Base-by-base conservation (phyloP, 2,329 filamentous ascomycete species). In the Thelonectria blattea region DNA sequence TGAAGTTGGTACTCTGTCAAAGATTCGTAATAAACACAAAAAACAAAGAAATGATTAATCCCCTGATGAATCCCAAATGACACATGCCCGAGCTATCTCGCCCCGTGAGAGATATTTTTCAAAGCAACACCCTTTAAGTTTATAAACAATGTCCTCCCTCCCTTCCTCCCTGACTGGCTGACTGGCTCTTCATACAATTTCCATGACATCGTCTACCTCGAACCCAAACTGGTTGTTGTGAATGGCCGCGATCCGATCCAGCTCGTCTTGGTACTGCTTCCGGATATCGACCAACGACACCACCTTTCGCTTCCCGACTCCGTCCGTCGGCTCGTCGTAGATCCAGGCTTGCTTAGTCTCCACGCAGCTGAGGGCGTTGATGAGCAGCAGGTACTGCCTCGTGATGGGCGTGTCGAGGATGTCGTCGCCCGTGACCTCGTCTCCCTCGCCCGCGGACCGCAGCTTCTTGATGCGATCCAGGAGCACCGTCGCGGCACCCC, bases 341-440 rank as follows among this genome's bases (percentile, higher is more conserved):
- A 96, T 86, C 85, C 96, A 99, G 71, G 97, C 91, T 63, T 91
- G 87, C 67, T 85, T 87, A 59, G 88, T 81, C 50, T 91, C 88
- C 42, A 97, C 92, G 65, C 92, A 97, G 66, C 91, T 92, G 62
- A 99, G 81, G 1, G 92, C 89, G 74, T 99, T 99, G 79, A 99
- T 96, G 46, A 99, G 85, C 62, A 93, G 84, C n/a, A 98, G 80
- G 70, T 96, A 95, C 71, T 92, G 90, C 67, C 91, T 86, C 48
- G 89, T 88, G 32, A 91, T 83, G 1, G 83, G 81, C 0, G 87
- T 89, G 67, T 89, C 87, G 11, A 88, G 78, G 4, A 81, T 80
- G 62, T 88, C 86, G 17, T 83, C 83, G 4, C 79, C 79, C 1
- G 78, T 68, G n/a, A 84, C 75, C 62, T 80, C 82, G 62, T 89